Evolutionary conservation across 2,329 filamentous ascomycete species (phyloP).

Genomic region (Sphaerulina vaccinii): DNA sequence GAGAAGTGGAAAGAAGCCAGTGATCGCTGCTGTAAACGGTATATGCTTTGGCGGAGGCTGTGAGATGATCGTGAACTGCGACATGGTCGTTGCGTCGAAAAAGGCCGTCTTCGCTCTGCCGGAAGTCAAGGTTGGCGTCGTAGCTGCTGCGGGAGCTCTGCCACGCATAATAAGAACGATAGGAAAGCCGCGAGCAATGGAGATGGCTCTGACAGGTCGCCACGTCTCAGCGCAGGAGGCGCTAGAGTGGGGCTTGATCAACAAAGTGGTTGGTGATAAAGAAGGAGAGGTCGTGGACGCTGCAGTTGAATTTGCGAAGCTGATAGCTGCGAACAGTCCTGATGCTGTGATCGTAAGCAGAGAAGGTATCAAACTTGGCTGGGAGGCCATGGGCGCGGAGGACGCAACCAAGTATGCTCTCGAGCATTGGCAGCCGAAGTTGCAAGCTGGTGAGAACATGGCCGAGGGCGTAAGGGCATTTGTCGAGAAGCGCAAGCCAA

Average conservation of each 20-base stretch:
- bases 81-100: conserved; percentile 64
- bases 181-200: conserved; percentile 67
- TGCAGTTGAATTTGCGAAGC: conserved; percentile 61
- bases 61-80: conserved; percentile 71
- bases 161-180: conserved; percentile 64
- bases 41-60: conserved; percentile 72
- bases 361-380: conserved; percentile 69
- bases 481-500: conserved; percentile 57
- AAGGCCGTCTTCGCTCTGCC: conserved; percentile 66
- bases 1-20: conserved; percentile 67
- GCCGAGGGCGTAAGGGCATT: conserved; percentile 72
- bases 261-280: conserved; percentile 53
- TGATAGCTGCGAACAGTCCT: conserved; percentile 63
- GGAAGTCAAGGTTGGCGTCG: conserved; percentile 69
- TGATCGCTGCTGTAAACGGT: conserved; percentile 75
- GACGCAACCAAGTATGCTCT: conserved; percentile 59
- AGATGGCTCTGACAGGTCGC: conserved; percentile 63
- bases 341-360: conserved; percentile 74
- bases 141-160: conserved; percentile 68
- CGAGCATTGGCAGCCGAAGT: conserved; percentile 57
- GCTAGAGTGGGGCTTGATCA: conserved; percentile 67
- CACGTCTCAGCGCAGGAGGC: conserved; percentile 60
- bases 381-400: conserved; percentile 67
- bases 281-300: conserved; percentile 51
- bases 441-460: conserved; percentile 70